phyloP scores from a whole-genome alignment of 345 rosid species.

The Pseudoturritis turrita region DNA sequence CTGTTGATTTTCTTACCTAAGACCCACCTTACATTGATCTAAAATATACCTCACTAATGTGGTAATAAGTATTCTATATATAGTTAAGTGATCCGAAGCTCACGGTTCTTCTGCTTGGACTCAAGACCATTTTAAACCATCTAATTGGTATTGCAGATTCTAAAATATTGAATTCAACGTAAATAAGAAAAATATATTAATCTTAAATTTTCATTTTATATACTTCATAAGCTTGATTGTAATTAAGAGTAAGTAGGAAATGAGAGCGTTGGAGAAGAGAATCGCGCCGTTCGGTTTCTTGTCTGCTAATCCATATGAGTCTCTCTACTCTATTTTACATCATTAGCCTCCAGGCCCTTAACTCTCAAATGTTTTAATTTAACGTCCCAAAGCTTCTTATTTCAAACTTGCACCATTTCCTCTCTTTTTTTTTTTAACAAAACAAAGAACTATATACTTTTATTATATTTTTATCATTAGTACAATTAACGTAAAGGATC shows the following conservation, averaged over 20 bases:
- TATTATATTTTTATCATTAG: background rate
- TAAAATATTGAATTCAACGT: background rate
- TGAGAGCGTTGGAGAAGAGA: conserved; percentile 11
- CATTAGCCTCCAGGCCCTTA: conserved; percentile 12
- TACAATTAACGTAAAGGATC: background rate
- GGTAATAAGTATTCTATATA: background rate
- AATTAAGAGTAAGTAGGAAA: background rate
- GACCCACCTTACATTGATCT: background rate
- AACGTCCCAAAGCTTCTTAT: background rate
- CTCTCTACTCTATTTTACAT: background rate
- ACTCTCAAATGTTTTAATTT: background rate
- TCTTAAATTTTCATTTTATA: background rate
- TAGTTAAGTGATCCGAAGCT: background rate
- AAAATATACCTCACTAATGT: background rate
- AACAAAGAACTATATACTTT: background rate
- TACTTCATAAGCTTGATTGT: background rate
- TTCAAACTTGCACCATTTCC: background rate
- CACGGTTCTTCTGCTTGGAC: background rate
- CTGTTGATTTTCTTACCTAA: background rate
- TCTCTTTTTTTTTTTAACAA: background rate
- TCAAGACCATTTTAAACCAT: background rate
- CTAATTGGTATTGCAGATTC: background rate
- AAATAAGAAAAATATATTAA: background rate
- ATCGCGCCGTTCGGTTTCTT: conserved; percentile 34
- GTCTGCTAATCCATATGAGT: conserved; percentile 22